Evolutionary conservation across 2,329 filamentous ascomycete species (phyloP).

Genomic region (Fusarium acutatum): DNA sequence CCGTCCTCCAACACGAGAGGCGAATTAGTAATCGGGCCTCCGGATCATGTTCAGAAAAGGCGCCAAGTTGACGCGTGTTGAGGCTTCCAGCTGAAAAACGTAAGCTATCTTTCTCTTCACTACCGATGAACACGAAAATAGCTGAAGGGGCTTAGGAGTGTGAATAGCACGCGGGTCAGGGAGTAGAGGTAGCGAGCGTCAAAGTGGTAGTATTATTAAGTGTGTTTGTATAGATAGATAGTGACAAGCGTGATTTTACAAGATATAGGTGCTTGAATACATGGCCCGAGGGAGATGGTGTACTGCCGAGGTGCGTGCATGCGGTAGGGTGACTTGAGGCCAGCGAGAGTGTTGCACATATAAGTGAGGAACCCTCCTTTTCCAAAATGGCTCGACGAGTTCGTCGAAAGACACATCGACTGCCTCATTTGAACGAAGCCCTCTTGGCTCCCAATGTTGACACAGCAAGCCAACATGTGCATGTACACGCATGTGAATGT

Average conservation of each 20-base stretch:
- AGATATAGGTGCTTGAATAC: constrained; percentile 30
- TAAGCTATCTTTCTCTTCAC: neutral
- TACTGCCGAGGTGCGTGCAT: constrained; percentile 8
- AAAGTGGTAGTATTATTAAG: constrained; percentile 29
- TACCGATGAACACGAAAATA: neutral
- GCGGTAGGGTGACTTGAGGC: constrained; percentile 7
- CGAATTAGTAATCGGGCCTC: neutral
- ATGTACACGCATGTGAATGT: neutral
- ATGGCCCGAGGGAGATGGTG: constrained; percentile 28
- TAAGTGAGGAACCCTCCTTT: constrained; percentile 4
- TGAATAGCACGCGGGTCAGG: neutral
- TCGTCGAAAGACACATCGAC: neutral
- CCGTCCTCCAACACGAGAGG: neutral
- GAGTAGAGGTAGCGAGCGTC: constrained; percentile 9
- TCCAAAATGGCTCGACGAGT: neutral
- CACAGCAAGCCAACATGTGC: neutral
- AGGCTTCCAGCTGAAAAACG: neutral
- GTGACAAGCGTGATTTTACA: constrained; percentile 28
- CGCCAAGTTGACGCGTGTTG: neutral
- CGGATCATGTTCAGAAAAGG: neutral
- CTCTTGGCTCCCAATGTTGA: neutral
- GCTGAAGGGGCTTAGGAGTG: neutral
- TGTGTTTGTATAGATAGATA: constrained; percentile 26
- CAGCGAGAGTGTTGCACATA: constrained; percentile 10
- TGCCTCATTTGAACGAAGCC: neutral